Percentiles rank a stretch among this genome's conserved stretches.
Conservation (phyloP, 2,329 filamentous ascomycete genomes). For the Davidsoniella virescens region DNA sequence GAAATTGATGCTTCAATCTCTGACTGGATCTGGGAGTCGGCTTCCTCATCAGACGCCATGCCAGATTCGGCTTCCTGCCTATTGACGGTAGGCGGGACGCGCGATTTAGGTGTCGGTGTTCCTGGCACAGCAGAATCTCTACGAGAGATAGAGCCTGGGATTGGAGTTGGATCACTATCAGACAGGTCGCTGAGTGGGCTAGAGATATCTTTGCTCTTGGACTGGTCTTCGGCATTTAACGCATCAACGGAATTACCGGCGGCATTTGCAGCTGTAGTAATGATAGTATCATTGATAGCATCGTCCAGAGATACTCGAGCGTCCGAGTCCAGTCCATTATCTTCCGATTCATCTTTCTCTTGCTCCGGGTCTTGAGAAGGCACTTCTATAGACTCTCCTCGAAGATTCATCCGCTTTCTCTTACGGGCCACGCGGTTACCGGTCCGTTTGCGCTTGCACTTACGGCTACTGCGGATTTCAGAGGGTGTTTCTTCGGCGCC, state of each 20-base stretch:
- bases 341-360: neutral
- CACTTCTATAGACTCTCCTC: neutral
- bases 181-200: conserved; percentile 11
- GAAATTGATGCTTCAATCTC: conserved; percentile 25
- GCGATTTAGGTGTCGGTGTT: neutral
- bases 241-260: neutral
- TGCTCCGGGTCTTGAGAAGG: neutral
- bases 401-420: neutral
- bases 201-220: conserved; percentile 12
- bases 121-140: neutral
- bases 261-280: neutral
- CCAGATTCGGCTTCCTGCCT: neutral
- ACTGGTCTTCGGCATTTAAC: conserved; percentile 4
- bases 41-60: conserved; percentile 7
- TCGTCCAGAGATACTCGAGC: conserved; percentile 8
- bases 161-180: neutral
- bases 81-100: no score
- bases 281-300: neutral
- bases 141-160: neutral
- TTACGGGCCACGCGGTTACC: conserved; percentile 4
- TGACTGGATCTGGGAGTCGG: conserved; percentile 25
- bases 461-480: conserved; percentile 2
- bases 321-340: neutral
- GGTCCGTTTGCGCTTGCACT: conserved; percentile 9
- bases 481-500: neutral